Conservation (phyloP, 768 basidiomycete genomes). For the Boletus pseudo-olivaceus region DNA sequence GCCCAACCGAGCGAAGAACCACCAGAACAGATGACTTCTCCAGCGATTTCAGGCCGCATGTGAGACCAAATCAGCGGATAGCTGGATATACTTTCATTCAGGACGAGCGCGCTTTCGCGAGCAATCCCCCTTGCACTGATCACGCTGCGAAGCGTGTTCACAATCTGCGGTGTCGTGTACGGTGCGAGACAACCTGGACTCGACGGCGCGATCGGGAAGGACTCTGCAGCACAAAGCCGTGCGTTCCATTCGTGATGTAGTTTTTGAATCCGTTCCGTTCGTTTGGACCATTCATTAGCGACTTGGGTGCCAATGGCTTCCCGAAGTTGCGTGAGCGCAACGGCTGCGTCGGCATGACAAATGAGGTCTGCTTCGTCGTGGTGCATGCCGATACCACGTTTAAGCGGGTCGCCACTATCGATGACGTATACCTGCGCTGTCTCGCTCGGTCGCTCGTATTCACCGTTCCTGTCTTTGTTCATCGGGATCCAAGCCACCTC, state of each 20-base stretch:
- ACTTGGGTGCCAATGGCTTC: conserved; percentile 14
- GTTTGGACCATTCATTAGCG: conserved; percentile 11
- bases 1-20: conserved; percentile 69
- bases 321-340: conserved; percentile 49
- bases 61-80: conserved; percentile 55
- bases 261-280: conserved; percentile 14
- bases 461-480: conserved; percentile 35
- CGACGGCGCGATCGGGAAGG: conserved; percentile 16
- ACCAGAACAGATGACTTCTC: conserved; percentile 53
- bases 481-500: conserved; percentile 64
- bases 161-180: conserved; percentile 45
- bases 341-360: conserved; percentile 52
- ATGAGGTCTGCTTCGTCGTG: conserved; percentile 55
- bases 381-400: conserved; percentile 44
- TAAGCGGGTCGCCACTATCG: conserved; percentile 62
- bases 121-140: conserved; percentile 36
- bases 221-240: conserved; percentile 32
- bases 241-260: conserved; percentile 28
- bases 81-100: conserved; percentile 66
- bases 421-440: conserved; percentile 55
- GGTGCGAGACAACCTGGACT: conserved; percentile 12
- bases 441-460: conserved; percentile 33
- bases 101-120: conserved; percentile 40
- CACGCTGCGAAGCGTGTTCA: conserved; percentile 44
- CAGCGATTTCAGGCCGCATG: conserved; percentile 48